Conservation (phyloP, 73 alveolate species). For the Tetrahymena elliotti region DNA sequence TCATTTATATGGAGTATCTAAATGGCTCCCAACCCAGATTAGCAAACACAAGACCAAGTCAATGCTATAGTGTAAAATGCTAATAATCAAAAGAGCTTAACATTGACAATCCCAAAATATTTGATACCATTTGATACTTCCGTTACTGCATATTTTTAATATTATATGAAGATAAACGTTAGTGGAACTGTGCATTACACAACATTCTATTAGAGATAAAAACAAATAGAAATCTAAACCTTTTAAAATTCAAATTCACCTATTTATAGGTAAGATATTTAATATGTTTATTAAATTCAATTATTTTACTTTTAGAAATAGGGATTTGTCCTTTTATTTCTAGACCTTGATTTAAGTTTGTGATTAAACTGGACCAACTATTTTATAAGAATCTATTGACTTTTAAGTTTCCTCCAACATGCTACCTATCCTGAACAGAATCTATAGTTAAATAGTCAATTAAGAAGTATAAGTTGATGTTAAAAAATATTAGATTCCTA, state of each 20-base stretch:
- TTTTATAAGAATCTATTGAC: background rate
- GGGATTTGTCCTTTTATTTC: background rate
- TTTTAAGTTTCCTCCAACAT: background rate
- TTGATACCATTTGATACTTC: background rate
- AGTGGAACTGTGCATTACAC: background rate
- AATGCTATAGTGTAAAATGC: background rate
- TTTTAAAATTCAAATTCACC: background rate
- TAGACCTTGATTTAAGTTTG: background rate
- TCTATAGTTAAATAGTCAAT: too few relatives aligned
- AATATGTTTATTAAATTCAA: too few relatives aligned
- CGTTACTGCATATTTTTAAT: background rate
- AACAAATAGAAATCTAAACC: too few relatives aligned
- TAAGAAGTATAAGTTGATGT: background rate
- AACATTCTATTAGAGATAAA: background rate
- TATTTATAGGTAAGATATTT: background rate
- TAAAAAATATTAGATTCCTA: background rate
- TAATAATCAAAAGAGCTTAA: background rate
- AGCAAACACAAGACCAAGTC: background rate
- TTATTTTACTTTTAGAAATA: too few relatives aligned
- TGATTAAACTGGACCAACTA: background rate
- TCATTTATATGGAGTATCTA: background rate
- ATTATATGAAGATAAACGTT: background rate
- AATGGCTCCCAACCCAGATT: background rate
- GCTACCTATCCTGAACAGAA: background rate
- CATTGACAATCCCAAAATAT: background rate